A percentile compares a stretch with the other conserved stretches of the same genome.
Evolutionary conservation across 345 rosid genomes (phyloP).

Genomic region (Gossypium sturtianum): DNA sequence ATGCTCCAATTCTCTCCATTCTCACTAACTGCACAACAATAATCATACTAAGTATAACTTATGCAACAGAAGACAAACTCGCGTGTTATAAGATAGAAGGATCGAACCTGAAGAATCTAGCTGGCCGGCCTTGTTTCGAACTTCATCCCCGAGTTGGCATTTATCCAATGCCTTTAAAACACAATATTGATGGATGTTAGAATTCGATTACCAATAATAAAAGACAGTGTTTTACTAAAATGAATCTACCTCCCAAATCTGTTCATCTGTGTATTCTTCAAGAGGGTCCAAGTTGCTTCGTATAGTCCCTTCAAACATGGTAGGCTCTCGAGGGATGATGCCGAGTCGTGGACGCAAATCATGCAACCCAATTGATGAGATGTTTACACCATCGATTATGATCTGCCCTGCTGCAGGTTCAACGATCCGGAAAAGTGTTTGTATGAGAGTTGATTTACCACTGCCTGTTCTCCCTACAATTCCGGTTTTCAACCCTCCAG

Average conservation of each 20-base stretch:
- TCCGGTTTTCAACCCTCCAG: neutral
- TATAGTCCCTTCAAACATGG: neutral
- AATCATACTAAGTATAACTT: no score
- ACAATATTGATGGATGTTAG: no score
- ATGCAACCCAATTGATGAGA: neutral
- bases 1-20: neutral
- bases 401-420: neutral
- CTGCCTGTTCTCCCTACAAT: neutral
- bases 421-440: neutral
- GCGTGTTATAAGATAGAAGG: neutral
- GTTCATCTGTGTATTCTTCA: neutral
- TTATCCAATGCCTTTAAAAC: neutral
- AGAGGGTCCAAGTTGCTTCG: neutral
- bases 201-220: neutral
- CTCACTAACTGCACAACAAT: neutral
- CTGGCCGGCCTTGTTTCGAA: neutral
- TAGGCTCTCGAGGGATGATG: neutral
- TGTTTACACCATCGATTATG: neutral
- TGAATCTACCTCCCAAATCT: neutral
- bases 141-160: neutral
- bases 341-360: neutral
- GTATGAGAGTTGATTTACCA: neutral
- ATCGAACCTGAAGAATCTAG: neutral
- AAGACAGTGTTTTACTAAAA: neutral
- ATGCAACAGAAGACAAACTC: no score